Evolutionary conservation across 148 eudicot genomes (phyloP).

Genomic region (Suaeda aralocaspica): DNA sequence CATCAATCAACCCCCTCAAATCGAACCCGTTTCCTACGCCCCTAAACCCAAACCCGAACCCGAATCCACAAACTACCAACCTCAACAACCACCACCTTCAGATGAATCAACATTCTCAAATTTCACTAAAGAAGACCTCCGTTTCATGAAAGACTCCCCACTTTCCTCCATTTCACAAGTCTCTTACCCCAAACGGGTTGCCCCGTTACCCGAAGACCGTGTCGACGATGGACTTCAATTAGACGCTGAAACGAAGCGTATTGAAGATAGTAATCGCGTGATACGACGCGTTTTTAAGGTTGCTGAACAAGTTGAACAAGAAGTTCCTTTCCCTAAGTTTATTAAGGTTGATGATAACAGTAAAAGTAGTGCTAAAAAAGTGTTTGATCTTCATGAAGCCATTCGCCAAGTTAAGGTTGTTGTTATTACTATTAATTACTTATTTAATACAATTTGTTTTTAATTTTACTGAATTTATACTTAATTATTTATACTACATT

Average conservation of each 20-base stretch:
- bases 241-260: constrained; percentile 42
- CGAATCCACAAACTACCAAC: too few relatives aligned
- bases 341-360: constrained; percentile 43
- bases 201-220: constrained; percentile 75
- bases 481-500: too few relatives aligned
- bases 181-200: constrained; percentile 52
- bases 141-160: constrained; percentile 57
- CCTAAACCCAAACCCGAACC: constrained; percentile 36
- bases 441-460: too few relatives aligned
- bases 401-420: constrained; percentile 72
- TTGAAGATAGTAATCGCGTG: constrained; percentile 28
- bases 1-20: constrained; percentile 2
- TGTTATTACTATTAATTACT: too few relatives aligned
- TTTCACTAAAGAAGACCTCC: constrained; percentile 61
- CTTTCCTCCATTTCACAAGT: constrained; percentile 24
- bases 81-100: not conserved
- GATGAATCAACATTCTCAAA: not conserved
- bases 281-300: constrained; percentile 35
- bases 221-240: constrained; percentile 21
- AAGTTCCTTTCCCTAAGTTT: constrained; percentile 61
- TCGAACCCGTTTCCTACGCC: constrained; percentile 55
- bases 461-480: too few relatives aligned
- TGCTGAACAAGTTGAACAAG: constrained; percentile 35
- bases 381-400: constrained; percentile 81
- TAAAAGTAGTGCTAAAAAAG: constrained; percentile 36